Evolutionary conservation across 345 rosid species (phyloP), one percentile per base, ranked within the genome.

Genomic region (Raphanus raphanistrum): DNA sequence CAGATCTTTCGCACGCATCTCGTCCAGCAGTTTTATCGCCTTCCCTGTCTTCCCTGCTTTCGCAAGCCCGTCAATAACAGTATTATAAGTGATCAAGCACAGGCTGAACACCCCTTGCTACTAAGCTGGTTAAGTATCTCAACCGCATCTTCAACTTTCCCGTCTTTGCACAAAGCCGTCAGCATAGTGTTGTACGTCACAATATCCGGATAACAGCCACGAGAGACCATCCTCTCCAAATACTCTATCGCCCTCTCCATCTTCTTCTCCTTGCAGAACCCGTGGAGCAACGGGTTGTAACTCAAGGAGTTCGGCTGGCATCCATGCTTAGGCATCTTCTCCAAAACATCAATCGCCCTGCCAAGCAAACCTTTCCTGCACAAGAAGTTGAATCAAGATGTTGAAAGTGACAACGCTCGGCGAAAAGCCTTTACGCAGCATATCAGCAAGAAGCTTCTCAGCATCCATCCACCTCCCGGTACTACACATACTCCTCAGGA

Each of bases 391-490:
- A 80, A 94, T 94, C 86, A 94, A 79, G 72, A 92, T 94, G 52
- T 90, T 94, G 86, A 87, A 94, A 72, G 97, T 92, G 79, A 89
- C 94, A 74, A 89, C 94, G 67, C 90, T 88, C n/a, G 97, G 95
- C 6, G 93, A 82, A 74, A 92, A 92, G 36, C 97, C 97, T 81
- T 88, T 90, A 2, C 81, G 66, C 41, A 87, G 80, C 97, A 90
- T 92, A 17, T 92, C 90, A 66, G 90, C 80, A 35, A 94, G 81
- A 16, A 92, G 86, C 79, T 60, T 88, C 82, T 94, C 97, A 0
- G 97, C 97, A 57, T 94, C 97, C 88, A 82, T 88, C 98, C 94
- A 89, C 82, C 98, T 86, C 57, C 92, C 97, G 0, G 93, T 84
- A 77, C 91, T 83, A 73, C 95, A 89, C 94, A 90, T 81, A 81